A percentile compares a stretch with the other conserved stretches of the same genome.
Conservation (phyloP, 2,329 filamentous ascomycete genomes). For the Hawksworthiomyces lignivorus region DNA sequence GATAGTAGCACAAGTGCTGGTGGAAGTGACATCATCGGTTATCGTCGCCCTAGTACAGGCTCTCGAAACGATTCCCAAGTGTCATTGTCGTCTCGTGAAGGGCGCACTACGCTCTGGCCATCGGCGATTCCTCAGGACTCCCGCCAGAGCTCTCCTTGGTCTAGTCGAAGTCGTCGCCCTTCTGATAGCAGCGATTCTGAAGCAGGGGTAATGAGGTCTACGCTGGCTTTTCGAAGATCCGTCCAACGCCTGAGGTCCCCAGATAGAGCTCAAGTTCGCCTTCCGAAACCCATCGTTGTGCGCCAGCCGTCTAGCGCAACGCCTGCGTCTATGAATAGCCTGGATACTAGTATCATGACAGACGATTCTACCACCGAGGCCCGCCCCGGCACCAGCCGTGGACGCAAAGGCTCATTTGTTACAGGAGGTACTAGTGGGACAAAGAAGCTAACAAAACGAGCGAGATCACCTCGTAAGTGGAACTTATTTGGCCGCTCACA, state of each 20-base stretch:
- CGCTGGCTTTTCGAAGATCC: slow-evolving; percentile 48
- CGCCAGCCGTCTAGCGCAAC: slow-evolving; percentile 23
- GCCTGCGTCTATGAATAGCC: slow-evolving; percentile 46
- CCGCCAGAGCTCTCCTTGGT: slow-evolving; percentile 16
- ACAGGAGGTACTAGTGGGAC: slow-evolving; percentile 18
- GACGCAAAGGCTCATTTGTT: slow-evolving; percentile 13
- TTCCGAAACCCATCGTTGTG: slow-evolving; percentile 48
- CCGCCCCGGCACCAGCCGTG: slow-evolving; percentile 27
- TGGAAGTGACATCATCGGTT: not conserved
- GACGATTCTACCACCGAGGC: slow-evolving; percentile 45
- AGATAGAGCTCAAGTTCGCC: slow-evolving; percentile 33
- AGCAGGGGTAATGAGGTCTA: slow-evolving; percentile 37
- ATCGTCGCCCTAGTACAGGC: slow-evolving; percentile 33
- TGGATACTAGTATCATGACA: slow-evolving; percentile 49
- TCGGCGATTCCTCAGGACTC: slow-evolving; percentile 40
- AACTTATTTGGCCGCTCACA: slow-evolving; percentile 54
- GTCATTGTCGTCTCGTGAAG: slow-evolving; percentile 33
- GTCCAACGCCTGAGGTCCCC: slow-evolving; percentile 42
- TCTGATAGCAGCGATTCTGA: slow-evolving; percentile 53
- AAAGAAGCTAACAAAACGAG: slow-evolving; percentile 49
- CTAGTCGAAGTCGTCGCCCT: slow-evolving; percentile 31
- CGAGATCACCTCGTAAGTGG: slow-evolving; percentile 53
- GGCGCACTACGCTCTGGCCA: slow-evolving; percentile 43
- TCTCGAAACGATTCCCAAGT: slow-evolving; percentile 33
- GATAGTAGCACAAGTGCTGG: slow-evolving; percentile 41